Percentiles rank a stretch among this genome's conserved stretches.
Conservation (phyloP, 139 green algal genomes). For the Chlamydomonas eustigma region DNA sequence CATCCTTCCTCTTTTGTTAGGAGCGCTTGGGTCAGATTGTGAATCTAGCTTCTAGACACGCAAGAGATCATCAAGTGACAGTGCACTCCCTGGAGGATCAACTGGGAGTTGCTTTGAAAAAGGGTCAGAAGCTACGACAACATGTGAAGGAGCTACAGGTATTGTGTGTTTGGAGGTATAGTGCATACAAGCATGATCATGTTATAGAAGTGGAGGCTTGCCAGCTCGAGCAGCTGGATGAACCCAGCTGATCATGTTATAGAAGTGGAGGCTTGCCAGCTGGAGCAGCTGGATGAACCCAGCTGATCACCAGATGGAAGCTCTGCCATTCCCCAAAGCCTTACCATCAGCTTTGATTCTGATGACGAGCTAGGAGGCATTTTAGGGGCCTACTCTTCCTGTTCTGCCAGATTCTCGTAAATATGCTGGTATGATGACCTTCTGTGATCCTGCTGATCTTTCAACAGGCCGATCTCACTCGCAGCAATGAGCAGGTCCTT, state of each 20-base stretch:
- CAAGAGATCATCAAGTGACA: background rate
- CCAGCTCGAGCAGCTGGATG: background rate
- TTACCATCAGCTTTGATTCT: too few relatives aligned
- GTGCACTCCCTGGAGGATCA: background rate
- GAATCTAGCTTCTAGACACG: background rate
- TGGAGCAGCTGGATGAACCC: background rate
- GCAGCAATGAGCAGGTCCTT: background rate
- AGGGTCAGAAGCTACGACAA: background rate
- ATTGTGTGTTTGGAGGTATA: too few relatives aligned
- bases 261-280: background rate
- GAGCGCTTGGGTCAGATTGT: background rate
- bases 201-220: background rate
- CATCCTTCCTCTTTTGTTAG: too few relatives aligned
- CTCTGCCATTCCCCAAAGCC: too few relatives aligned
- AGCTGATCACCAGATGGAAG: background rate
- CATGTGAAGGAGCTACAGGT: background rate
- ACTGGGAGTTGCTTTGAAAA: background rate
- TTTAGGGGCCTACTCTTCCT: too few relatives aligned
- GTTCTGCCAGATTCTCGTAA: too few relatives aligned
- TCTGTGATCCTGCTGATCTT: too few relatives aligned
- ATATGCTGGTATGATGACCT: too few relatives aligned
- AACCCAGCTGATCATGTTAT: background rate
- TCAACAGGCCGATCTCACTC: too few relatives aligned
- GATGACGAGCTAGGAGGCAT: too few relatives aligned
- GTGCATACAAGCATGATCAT: background rate